A percentile compares a stretch with the other conserved stretches of the same genome.
Conservation (phyloP, 176 grass and related monocot genomes). For the Aegilops speltoides region DNA sequence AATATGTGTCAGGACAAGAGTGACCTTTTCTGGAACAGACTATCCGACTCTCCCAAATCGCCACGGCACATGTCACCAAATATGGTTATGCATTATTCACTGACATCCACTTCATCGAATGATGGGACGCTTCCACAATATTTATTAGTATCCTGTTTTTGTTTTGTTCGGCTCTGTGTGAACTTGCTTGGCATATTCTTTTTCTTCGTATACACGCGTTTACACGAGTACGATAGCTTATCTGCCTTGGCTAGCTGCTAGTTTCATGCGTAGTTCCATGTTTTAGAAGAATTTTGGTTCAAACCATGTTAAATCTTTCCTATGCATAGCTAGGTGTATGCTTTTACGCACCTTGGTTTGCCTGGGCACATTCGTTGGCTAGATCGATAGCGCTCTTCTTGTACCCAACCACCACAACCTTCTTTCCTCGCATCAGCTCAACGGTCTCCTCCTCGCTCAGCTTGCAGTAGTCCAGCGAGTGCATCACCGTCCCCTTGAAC, state of each 20-base stretch:
- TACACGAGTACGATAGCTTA: neutral
- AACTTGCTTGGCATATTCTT: conserved; percentile 34
- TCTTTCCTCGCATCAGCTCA: conserved; percentile 81
- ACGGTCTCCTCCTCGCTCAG: conserved; percentile 64
- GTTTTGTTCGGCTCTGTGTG: conserved; percentile 3
- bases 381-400: conserved; percentile 98
- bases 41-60: neutral
- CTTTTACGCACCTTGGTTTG: conserved; percentile 70
- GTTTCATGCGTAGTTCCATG: neutral
- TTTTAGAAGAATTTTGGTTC: neutral
- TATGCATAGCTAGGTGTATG: neutral
- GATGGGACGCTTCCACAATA: neutral
- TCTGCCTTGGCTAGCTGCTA: neutral
- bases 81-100: neutral
- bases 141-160: neutral
- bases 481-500: conserved; percentile 80
- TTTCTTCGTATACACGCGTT: neutral
- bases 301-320: neutral
- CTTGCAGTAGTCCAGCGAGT: conserved; percentile 92
- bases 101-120: neutral
- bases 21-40: conserved; percentile 40
- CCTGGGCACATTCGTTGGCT: conserved; percentile 74
- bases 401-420: conserved; percentile 89
- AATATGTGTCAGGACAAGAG: conserved; percentile 42
- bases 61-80: neutral